Percentiles rank a stretch among this genome's conserved stretches.
Conservation (phyloP, 192 early-diverging fungal genomes). For the Dispira parvispora region DNA sequence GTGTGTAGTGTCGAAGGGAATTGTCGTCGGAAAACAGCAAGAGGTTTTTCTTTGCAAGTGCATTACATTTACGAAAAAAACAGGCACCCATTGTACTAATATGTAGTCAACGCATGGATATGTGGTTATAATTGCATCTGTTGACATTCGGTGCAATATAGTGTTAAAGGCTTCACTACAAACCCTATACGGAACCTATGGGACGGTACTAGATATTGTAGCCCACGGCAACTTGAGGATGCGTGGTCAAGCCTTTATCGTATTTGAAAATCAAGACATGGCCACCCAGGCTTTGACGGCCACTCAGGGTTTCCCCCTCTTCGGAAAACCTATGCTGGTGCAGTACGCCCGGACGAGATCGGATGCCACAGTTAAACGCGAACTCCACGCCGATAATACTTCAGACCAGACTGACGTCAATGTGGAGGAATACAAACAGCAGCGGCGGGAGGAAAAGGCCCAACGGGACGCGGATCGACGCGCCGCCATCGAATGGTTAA, state of each 20-base stretch:
- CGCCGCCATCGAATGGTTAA: conserved; percentile 3
- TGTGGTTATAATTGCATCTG: no score
- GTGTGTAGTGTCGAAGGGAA: neutral
- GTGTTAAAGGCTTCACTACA: conserved; percentile 54
- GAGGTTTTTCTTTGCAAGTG: no score
- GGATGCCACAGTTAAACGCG: conserved; percentile 1
- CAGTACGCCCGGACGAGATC: neutral
- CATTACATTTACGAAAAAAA: neutral
- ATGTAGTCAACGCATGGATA: neutral
- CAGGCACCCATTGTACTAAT: neutral
- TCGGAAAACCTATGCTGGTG: conserved; percentile 64
- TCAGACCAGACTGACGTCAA: conserved; percentile 43
- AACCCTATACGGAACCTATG: conserved; percentile 69
- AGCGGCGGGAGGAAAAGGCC: conserved; percentile 14
- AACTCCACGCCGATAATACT: conserved; percentile 12
- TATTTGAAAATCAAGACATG: conserved; percentile 50
- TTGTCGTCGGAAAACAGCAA: neutral
- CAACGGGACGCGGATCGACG: conserved; percentile 14
- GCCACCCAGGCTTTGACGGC: conserved; percentile 65
- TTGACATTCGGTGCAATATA: conserved; percentile 15
- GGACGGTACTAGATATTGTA: conserved; percentile 65
- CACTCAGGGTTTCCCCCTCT: conserved; percentile 69
- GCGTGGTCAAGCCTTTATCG: conserved; percentile 91
- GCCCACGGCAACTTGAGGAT: conserved; percentile 64
- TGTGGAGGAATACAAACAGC: conserved; percentile 19